Conservation (phyloP, 345 rosid species). For the Syzygium aqueum region DNA sequence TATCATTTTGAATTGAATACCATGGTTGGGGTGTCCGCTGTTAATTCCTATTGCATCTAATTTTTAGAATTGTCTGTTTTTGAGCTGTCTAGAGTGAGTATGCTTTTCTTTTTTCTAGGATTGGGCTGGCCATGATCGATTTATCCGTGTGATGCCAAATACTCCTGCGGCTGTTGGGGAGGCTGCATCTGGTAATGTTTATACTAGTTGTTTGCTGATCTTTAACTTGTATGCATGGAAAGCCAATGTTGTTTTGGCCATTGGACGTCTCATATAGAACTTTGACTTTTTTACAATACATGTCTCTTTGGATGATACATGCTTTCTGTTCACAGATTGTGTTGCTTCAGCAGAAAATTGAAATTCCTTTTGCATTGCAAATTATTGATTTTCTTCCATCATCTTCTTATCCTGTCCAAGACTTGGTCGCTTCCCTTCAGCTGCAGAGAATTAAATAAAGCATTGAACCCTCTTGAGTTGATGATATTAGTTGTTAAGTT, state of each 20-base stretch:
- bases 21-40: background rate
- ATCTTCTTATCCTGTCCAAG: background rate
- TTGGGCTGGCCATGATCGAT: conserved; percentile 78
- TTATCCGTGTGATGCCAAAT: conserved; percentile 88
- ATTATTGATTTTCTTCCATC: background rate
- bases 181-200: conserved; percentile 61
- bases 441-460: background rate
- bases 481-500: background rate
- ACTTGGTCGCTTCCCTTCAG: background rate
- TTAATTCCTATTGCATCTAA: background rate
- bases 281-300: background rate
- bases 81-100: background rate
- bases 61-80: background rate
- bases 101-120: conserved; percentile 27
- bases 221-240: background rate
- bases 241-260: background rate
- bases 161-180: conserved; percentile 86
- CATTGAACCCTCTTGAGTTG: background rate
- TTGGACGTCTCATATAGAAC: background rate
- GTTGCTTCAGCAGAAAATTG: background rate
- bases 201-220: background rate
- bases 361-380: background rate
- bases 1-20: background rate
- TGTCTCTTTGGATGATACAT: background rate
- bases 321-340: background rate